phyloP scores from a whole-genome alignment of 306 rosid genomes.

The Hippophae rhamnoides region DNA sequence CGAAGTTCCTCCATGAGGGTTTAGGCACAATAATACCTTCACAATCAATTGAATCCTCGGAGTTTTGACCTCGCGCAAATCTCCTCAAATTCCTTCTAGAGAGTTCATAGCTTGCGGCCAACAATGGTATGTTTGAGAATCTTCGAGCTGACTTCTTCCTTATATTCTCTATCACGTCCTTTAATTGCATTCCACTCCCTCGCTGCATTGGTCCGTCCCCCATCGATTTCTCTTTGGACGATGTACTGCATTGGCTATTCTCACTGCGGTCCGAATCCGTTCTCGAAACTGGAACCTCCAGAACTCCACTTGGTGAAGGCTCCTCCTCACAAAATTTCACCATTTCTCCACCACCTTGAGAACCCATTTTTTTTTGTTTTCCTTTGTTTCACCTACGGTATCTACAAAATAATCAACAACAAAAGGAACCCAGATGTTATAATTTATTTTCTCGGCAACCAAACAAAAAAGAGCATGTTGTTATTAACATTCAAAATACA shows the following conservation, averaged over 20 bases:
- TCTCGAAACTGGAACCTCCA: conserved; percentile 45
- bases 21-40: conserved; percentile 34
- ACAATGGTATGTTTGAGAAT: conserved; percentile 44
- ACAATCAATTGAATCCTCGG: conserved; percentile 33
- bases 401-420: conserved; percentile 1
- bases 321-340: conserved; percentile 26
- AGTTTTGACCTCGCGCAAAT: conserved; percentile 49
- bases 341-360: conserved; percentile 1
- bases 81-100: conserved; percentile 35
- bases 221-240: conserved; percentile 20
- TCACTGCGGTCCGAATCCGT: conserved; percentile 49
- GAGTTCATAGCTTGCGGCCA: conserved; percentile 37
- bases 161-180: conserved; percentile 41
- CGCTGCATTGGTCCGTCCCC: conserved; percentile 2
- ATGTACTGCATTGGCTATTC: conserved; percentile 2
- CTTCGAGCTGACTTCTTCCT: conserved; percentile 45
- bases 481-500: neutral
- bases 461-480: neutral
- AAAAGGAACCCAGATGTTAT: neutral
- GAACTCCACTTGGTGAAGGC: conserved; percentile 60
- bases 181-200: conserved; percentile 37
- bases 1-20: conserved; percentile 83
- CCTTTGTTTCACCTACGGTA: conserved; percentile 15
- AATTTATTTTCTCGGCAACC: conserved; percentile 4
- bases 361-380: conserved; percentile 29